Base-by-base conservation (phyloP, 176 grass and related monocot species). In the Phoenix roebelenii region DNA sequence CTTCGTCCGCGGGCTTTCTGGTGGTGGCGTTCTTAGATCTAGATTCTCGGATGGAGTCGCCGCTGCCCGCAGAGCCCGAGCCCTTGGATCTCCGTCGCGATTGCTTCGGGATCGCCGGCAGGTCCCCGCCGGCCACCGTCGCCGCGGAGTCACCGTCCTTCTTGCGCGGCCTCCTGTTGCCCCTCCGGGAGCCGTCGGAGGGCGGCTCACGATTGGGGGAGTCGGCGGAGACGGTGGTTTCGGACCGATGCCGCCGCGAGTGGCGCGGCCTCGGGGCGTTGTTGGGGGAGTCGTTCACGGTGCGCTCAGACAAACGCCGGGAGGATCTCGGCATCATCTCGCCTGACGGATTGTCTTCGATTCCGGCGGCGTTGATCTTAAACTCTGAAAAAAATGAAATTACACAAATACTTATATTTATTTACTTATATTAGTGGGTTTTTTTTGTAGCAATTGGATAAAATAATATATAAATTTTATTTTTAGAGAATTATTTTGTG, bases 81-180 rank as follows among this genome's bases (percentile, higher is more conserved):
- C 72, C 61, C 72, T 89, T 95, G 70, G 64, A 77, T 76, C 74
- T 63, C 44, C 86, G 81, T 52, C 60, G 85, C 22, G 85, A 77
- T 49, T 96, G 82, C 80, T 90, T 96, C 18, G 92, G 92, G 23
- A 90, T 73, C 3, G 77, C 75, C 23, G 92, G 91, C 25, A 80
- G 68, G 50, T 85, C 83, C 63, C 67, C 20, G 56, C 18, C 76
- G 16, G 49, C 51, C 22, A 2, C 7, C 9, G 29, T 26, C 69
- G 16, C 3, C 15, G 2, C 28, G 32, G 3, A 16, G 67, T 70
- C 49, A 75, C 74, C 70, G 74, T 87, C 80, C 69, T 83, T 86
- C 55, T 77, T 89, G 16, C 77, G 77, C 26, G 58, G 60, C 74
- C 70, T 73, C 55, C 32, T 54, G 65, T 65, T 44, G 35, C 35